Evolutionary conservation across 225 moss, liverwort and hornwort species (phyloP).

Genomic region (Antitrichia curtipendula): DNA sequence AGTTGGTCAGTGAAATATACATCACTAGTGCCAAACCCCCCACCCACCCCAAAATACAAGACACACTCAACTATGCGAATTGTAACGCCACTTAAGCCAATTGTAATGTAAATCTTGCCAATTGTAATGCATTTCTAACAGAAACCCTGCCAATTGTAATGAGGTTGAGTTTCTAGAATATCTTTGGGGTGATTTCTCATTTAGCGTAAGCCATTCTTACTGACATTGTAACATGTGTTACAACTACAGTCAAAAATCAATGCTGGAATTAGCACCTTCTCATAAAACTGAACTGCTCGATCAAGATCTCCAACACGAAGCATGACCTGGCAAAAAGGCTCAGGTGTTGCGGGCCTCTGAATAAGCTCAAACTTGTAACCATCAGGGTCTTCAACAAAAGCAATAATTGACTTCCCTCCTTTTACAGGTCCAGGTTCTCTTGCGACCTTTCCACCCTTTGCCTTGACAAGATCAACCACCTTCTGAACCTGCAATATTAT

Average conservation of each 20-base stretch:
- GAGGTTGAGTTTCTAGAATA: background rate
- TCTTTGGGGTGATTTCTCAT: background rate
- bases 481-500: constrained; percentile 55
- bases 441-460: constrained; percentile 82
- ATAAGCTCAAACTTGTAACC: constrained; percentile 98
- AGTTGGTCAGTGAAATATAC: background rate
- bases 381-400: constrained; percentile 84
- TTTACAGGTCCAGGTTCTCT: constrained; percentile 92
- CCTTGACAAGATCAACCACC: constrained; percentile 71
- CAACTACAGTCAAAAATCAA: background rate
- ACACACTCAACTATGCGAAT: background rate
- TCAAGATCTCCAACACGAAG: constrained; percentile 88
- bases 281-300: constrained; percentile 74
- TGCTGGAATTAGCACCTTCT: constrained; percentile 39
- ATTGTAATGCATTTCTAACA: background rate
- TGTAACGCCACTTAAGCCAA: background rate
- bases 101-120: background rate
- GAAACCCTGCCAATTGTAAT: background rate
- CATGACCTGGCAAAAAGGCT: constrained; percentile 95
- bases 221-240: background rate
- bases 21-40: background rate
- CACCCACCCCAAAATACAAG: background rate
- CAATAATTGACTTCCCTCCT: constrained; percentile 71
- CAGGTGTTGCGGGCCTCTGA: constrained; percentile 64
- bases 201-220: background rate